phyloP scores from a whole-genome alignment of 164 flowering plant genomes.

The Houttuynia cordata region DNA sequence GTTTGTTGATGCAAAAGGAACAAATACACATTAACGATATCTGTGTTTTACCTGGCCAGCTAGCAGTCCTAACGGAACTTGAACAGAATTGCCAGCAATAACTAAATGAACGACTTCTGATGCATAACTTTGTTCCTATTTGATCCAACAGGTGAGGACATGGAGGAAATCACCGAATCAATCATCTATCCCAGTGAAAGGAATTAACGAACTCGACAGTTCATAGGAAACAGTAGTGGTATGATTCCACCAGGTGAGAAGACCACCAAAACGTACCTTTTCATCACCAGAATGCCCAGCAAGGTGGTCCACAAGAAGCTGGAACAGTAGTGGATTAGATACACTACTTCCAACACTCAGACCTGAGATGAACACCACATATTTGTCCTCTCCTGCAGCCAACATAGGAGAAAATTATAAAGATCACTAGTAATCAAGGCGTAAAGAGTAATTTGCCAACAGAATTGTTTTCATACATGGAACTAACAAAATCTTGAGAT shows the following conservation, averaged over 20 bases:
- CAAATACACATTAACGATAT: neutral
- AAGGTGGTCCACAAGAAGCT: conserved; percentile 92
- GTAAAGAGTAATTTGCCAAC: neutral
- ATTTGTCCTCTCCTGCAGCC: conserved; percentile 76
- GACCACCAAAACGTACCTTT: no score
- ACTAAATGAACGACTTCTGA: conserved; percentile 80
- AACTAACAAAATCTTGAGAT: neutral
- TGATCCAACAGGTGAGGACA: neutral
- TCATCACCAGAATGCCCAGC: conserved; percentile 96
- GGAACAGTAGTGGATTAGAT: conserved; percentile 74
- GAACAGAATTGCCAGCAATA: conserved; percentile 88
- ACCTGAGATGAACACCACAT: conserved; percentile 82
- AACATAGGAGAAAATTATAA: conserved; percentile 3
- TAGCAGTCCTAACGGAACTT: conserved; percentile 44
- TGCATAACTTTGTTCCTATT: conserved; percentile 74
- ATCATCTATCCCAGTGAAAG: neutral
- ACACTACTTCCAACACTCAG: conserved; percentile 53
- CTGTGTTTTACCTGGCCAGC: conserved; percentile 57
- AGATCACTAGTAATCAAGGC: neutral
- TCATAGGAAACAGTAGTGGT: no score
- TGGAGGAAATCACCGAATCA: no score
- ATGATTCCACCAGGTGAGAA: no score
- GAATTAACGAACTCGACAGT: conserved; percentile 1
- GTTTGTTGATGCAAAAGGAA: neutral
- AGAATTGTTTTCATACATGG: neutral